Evolutionary conservation across 1,284 basidiomycete species (phyloP).

Genomic region (Taiwanofungus camphoratus): DNA sequence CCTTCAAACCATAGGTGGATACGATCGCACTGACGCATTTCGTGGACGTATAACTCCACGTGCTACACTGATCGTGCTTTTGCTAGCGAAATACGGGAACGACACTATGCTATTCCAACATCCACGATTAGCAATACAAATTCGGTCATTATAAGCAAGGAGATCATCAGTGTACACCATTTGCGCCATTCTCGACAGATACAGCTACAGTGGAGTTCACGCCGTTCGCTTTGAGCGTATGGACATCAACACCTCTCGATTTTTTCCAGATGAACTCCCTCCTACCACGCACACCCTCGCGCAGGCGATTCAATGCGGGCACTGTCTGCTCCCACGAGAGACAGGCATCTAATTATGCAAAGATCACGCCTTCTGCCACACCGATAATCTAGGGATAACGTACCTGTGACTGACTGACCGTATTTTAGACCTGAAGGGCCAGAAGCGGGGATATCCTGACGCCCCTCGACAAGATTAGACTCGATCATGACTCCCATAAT

Average conservation of each 20-base stretch:
- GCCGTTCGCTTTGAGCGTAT: slow-evolving; percentile 12
- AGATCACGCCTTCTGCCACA: slow-evolving; percentile 3
- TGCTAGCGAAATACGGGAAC: no score
- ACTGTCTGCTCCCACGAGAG: slow-evolving; percentile 87
- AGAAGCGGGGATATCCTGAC: slow-evolving; percentile 79
- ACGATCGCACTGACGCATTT: no score
- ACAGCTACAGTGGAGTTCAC: slow-evolving; percentile 11
- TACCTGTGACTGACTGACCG: slow-evolving; percentile 77
- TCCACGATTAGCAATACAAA: not conserved
- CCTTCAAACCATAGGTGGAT: no score
- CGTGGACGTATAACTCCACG: no score
- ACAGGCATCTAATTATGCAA: slow-evolving; percentile 59
- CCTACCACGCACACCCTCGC: slow-evolving; percentile 75
- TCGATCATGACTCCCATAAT: slow-evolving; percentile 99
- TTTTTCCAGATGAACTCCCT: slow-evolving; percentile 43
- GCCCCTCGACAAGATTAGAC: slow-evolving; percentile 86
- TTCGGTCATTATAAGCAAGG: not conserved
- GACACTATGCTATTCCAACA: not conserved
- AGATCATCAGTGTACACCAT: slow-evolving; percentile 9
- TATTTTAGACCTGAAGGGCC: slow-evolving; percentile 80
- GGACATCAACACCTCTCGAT: slow-evolving; percentile 22
- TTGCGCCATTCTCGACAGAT: slow-evolving; percentile 6
- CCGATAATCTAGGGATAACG: slow-evolving; percentile 1
- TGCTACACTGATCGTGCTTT: no score
- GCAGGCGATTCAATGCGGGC: slow-evolving; percentile 72